A percentile compares a stretch with the other conserved stretches of the same genome.
phyloP scores from a whole-genome alignment of 1,139 yeast species.

The Yamadazyma songkhlaensis region DNA sequence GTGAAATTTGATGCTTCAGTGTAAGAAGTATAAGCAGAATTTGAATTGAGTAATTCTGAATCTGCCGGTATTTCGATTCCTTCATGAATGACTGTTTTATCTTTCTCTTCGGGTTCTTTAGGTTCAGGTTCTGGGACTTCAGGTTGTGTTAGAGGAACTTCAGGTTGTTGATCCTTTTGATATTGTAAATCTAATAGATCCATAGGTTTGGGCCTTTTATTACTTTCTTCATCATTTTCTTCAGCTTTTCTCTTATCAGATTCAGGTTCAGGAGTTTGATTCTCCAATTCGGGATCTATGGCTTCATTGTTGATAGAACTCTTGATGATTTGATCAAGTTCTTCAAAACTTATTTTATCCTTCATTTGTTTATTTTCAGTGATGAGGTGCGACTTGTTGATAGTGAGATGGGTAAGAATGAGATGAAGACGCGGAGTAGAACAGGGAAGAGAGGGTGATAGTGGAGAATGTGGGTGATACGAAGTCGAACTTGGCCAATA shows the following conservation, averaged over 20 bases:
- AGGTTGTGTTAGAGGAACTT: too few species aligned
- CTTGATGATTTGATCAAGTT: conserved; percentile 7
- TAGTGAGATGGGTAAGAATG: neutral
- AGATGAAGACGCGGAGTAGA: neutral
- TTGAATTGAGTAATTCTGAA: conserved; percentile 43
- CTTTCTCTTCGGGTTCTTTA: neutral
- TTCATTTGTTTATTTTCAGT: conserved; percentile 6
- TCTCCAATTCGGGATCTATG: conserved; percentile 6
- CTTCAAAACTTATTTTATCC: conserved; percentile 7
- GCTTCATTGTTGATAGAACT: conserved; percentile 5
- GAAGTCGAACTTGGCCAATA: too few species aligned
- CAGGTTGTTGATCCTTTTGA: neutral
- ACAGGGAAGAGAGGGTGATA: too few species aligned
- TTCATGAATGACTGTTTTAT: conserved; percentile 14
- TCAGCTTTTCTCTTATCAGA: neutral
- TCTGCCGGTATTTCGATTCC: conserved; percentile 37
- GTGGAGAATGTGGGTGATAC: too few species aligned
- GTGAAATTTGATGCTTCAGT: conserved; percentile 39
- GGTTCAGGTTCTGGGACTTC: neutral
- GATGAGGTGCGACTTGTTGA: conserved; percentile 5
- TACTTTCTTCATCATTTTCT: neutral
- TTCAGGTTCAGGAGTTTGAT: neutral
- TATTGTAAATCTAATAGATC: neutral
- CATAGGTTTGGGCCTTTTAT: neutral
- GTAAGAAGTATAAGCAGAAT: conserved; percentile 43